Evolutionary conservation across 2,329 filamentous ascomycete species (phyloP), one percentile per base, ranked within the genome.

Genomic region (Arachnopeziza araneosa): DNA sequence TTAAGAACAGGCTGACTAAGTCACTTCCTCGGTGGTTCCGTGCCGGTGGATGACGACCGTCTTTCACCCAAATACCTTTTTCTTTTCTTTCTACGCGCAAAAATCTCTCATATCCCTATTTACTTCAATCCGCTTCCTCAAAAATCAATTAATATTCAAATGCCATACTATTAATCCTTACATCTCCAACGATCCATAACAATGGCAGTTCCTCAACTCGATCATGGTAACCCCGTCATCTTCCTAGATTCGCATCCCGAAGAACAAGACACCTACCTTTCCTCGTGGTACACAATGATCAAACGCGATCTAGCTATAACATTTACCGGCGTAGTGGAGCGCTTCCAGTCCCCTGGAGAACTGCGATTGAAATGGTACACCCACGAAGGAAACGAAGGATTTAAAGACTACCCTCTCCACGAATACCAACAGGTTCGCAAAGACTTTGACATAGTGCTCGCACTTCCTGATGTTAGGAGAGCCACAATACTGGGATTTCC

Each of bases 171-270:
- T 3, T 44, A 44, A 44, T 44, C 4, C 26, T 30, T 14, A 44
- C 36, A 44, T 44, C 10, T 44, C 36, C 36, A 14, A 14, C 6
- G 6, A 14, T 14, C 36, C 36, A 12, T 19, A 19, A 44, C 36
- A 44, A 44, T 44, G 36, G 36, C 36, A 44, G 36, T 44, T 19
- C 36, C 36, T 19, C 17, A 44, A 14, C 10, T 44, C 36, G 17
- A 44, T 44, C 36, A 44, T 44, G 36, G 36, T 14, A 44, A 44
- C 17, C 67, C 67, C 2, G 64, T 60, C 30, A 68, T 69, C 21
- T 68, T 70, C 58, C 65, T 69, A 49, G 68, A 70, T 52, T 68
- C 67, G 10, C 64, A 69, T 30, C 68, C 68, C 2, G 66, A 69
- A 54, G 61, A 69, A 55, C 67, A 69, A 58, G 66, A 68, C 50